Evolutionary conservation across 306 rosid genomes (phyloP).

Genomic region (Cotoneaster glaucophyllus): DNA sequence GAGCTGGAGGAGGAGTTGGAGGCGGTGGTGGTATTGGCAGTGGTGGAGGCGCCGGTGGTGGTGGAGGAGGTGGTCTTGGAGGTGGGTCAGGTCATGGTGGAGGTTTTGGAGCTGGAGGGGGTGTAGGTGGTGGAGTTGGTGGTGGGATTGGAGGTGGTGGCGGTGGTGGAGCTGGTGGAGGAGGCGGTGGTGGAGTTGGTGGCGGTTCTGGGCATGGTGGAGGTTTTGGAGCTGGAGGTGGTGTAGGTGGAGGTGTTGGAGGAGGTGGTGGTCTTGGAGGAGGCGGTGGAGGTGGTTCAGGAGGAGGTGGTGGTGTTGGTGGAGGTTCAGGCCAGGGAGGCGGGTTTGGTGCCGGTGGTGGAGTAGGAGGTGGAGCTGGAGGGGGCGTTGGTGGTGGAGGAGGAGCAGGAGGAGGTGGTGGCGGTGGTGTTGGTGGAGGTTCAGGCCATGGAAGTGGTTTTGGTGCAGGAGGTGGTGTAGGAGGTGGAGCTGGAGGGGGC

Average conservation of each 20-base stretch:
- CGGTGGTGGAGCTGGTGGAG: constrained; percentile 14
- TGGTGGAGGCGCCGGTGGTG: constrained; percentile 32
- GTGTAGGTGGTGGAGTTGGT: constrained; percentile 36
- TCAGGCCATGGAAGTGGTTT: constrained; percentile 31
- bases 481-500: constrained; percentile 9
- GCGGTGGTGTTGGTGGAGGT: constrained; percentile 16
- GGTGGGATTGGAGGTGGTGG: constrained; percentile 36
- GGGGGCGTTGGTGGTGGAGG: constrained; percentile 25
- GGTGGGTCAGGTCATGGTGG: constrained; percentile 36
- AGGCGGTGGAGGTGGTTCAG: not conserved
- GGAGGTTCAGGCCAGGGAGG: constrained; percentile 7
- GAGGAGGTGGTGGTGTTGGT: constrained; percentile 5
- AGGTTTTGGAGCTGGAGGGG: constrained; percentile 42
- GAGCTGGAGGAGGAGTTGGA: constrained; percentile 24
- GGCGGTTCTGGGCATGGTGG: constrained; percentile 10
- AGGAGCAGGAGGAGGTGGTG: constrained; percentile 25
- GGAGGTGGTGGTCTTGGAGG: constrained; percentile 10
- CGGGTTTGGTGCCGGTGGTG: constrained; percentile 23
- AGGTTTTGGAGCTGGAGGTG: constrained; percentile 3
- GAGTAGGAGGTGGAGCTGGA: constrained; percentile 48
- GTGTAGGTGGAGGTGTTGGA: constrained; percentile 8
- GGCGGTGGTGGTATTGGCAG: constrained; percentile 30
- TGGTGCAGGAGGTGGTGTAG: constrained; percentile 30
- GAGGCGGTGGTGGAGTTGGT: constrained; percentile 17
- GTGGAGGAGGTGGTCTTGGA: constrained; percentile 8